Evolutionary conservation across 192 early-diverging fungal genomes (phyloP), one percentile per base, ranked within the genome.

Genomic region (Oehlia diaphana): DNA sequence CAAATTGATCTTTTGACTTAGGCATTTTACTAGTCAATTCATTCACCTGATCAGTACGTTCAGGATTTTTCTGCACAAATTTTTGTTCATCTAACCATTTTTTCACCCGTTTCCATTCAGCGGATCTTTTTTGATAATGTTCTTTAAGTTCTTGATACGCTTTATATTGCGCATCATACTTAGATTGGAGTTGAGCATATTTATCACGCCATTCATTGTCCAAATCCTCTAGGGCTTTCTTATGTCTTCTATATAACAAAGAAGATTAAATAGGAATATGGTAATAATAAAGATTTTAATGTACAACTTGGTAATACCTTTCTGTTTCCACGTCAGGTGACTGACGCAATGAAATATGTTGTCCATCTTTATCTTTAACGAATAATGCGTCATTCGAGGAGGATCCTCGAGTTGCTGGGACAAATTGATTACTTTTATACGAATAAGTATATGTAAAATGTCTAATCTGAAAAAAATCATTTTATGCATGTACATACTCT

Each of bases 71-170:
- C 16, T 9, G 68, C 21, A 21, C 35, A 39, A 37, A 21, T 9
- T n/a, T n/a, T 16, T 44, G 21, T 70, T 70, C 37, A 3, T 44
- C 16, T n/a, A 70, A 19, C 68, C 68, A 70, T 42, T 70, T 35
- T 42, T 42, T 70, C 21, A 42, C 9, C n/a, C 35, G 68, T 42
- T 70, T 70, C 68, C 68, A 70, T 44, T 70, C 68, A 44, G n/a
- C 6, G 8, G 68, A 70, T 70, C 68, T 70, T 70, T 70, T 70
- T 39, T 37, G 13, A 9, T 70, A 70, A 23, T 70, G 68, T n/a
- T 70, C 68, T 70, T 70, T 70, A 3, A 70, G 39, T n/a, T 16
- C 68, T 70, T 70, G 68, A 70, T n/a, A 70, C 1, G 33, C 68
- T 47, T 44, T 42, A 19, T 19, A n/a, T 70, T 44, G 68, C 39